Evolutionary conservation across 2,329 filamentous ascomycete species (phyloP).

Genomic region (Pestalotiopsis sp.): DNA sequence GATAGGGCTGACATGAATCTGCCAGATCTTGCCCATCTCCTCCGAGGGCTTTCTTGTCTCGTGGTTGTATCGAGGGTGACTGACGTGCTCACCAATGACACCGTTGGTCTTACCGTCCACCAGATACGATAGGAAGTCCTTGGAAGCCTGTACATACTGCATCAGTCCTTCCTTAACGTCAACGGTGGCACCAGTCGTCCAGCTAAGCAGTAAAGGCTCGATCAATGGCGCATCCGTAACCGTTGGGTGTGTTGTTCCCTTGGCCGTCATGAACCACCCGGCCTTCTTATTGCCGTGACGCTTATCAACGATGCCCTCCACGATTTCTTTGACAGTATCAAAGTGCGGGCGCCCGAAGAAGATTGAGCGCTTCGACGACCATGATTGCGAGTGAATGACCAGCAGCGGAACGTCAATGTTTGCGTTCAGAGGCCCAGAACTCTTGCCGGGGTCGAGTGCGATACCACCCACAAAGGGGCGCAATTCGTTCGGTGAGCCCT

Average conservation of each 20-base stretch:
- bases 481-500: slow-evolving; percentile 42
- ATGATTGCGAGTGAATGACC: slow-evolving; percentile 66
- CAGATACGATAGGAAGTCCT: slow-evolving; percentile 58
- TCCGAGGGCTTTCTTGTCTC: slow-evolving; percentile 33
- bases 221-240: slow-evolving; percentile 70
- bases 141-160: slow-evolving; percentile 62
- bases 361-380: slow-evolving; percentile 57
- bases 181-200: slow-evolving; percentile 64
- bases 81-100: slow-evolving; percentile 51
- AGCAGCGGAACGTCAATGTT: slow-evolving; percentile 61
- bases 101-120: slow-evolving; percentile 42
- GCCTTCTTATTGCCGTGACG: slow-evolving; percentile 32
- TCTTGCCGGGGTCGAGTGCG: slow-evolving; percentile 68
- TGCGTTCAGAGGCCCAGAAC: slow-evolving; percentile 61
- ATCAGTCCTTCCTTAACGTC: slow-evolving; percentile 56
- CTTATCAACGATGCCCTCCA: slow-evolving; percentile 45
- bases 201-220: slow-evolving; percentile 61
- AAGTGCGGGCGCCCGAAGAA: slow-evolving; percentile 70
- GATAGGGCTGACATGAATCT: slow-evolving; percentile 30
- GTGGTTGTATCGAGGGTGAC: slow-evolving; percentile 43
- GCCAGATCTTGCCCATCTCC: slow-evolving; percentile 42
- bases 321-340: slow-evolving; percentile 61
- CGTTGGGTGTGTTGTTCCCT: slow-evolving; percentile 62
- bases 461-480: slow-evolving; percentile 59
- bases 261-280: slow-evolving; percentile 57